A percentile compares a stretch with the other conserved stretches of the same genome.
Conservation (phyloP, 768 basidiomycete species). For the Aureoboletus auriporus region DNA sequence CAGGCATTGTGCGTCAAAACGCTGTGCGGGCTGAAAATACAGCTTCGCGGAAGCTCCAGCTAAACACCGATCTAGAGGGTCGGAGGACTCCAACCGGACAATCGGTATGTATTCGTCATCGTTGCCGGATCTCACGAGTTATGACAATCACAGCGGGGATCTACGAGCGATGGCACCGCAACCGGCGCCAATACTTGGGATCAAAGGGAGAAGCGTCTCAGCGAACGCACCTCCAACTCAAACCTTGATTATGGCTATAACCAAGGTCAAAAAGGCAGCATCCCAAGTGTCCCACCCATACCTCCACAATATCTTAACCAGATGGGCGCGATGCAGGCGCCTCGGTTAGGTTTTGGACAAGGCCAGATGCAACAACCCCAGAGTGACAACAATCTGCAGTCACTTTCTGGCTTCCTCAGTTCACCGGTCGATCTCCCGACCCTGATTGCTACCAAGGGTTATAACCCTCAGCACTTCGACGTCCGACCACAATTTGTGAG, state of each 20-base stretch:
- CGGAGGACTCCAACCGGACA: constrained; percentile 57
- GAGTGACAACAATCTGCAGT: constrained; percentile 32
- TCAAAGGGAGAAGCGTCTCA: constrained; percentile 56
- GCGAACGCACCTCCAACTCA: constrained; percentile 60
- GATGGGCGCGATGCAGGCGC: constrained; percentile 33
- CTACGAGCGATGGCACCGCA: constrained; percentile 26
- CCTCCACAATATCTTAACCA: constrained; percentile 72
- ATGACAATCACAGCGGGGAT: constrained; percentile 35
- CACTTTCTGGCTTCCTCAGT: constrained; percentile 44
- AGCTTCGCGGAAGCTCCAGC: constrained; percentile 47
- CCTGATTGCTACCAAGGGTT: constrained; percentile 84
- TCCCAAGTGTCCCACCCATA: constrained; percentile 70
- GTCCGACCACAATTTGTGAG: constrained; percentile 72
- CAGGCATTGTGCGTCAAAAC: constrained; percentile 36
- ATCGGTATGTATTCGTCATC: constrained; percentile 47
- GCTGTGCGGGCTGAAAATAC: constrained; percentile 36
- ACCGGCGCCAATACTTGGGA: constrained; percentile 53
- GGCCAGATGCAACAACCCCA: constrained; percentile 25
- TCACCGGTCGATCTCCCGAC: constrained; percentile 83
- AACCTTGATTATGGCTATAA: constrained; percentile 64
- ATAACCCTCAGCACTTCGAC: constrained; percentile 86
- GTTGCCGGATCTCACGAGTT: constrained; percentile 33
- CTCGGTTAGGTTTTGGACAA: constrained; percentile 36
- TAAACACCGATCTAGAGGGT: constrained; percentile 62
- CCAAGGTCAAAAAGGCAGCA: constrained; percentile 31